Evolutionary conservation across 345 rosid genomes (phyloP).

Genomic region (Leavenworthia alabamica): DNA sequence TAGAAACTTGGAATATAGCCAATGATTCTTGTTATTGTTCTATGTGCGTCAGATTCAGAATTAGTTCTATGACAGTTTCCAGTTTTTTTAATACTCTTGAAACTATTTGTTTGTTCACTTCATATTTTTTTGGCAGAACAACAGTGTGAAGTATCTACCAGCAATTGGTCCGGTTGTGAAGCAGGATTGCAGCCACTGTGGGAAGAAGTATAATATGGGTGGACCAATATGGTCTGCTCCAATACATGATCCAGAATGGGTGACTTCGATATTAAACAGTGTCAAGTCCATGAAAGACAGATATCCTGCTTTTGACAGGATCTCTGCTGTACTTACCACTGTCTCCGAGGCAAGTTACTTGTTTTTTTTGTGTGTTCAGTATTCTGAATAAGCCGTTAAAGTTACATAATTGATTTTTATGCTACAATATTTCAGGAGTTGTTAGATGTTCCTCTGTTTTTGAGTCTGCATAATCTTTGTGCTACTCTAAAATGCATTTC

Average conservation of each 20-base stretch:
- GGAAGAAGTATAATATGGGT: conserved; percentile 92
- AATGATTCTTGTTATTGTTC: not conserved
- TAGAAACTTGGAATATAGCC: conserved; percentile 2
- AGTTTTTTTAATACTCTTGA: not conserved
- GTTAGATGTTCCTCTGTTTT: conserved; percentile 80
- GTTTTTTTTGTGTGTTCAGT: not conserved
- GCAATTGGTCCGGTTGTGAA: conserved; percentile 86
- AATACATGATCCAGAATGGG: conserved; percentile 93
- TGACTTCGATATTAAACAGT: conserved; percentile 50
- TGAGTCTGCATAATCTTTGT: conserved; percentile 87
- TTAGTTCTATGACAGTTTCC: not conserved
- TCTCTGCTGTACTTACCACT: conserved; percentile 81
- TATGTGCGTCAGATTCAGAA: not conserved
- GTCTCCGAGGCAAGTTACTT: conserved; percentile 61
- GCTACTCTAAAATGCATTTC: conserved; percentile 87
- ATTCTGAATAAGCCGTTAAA: not conserved
- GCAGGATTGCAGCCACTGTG: conserved; percentile 76
- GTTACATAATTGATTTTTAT: not conserved
- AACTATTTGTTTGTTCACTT: not conserved
- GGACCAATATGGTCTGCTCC: conserved; percentile 98
- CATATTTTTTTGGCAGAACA: conserved; percentile 45
- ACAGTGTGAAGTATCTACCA: conserved; percentile 77
- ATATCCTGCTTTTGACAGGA: conserved; percentile 87
- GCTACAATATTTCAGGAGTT: conserved; percentile 54
- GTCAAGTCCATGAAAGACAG: conserved; percentile 69